Conservation (phyloP, 805 yeast genomes). For the Saccharomycopsis oosterbeekiorum region DNA sequence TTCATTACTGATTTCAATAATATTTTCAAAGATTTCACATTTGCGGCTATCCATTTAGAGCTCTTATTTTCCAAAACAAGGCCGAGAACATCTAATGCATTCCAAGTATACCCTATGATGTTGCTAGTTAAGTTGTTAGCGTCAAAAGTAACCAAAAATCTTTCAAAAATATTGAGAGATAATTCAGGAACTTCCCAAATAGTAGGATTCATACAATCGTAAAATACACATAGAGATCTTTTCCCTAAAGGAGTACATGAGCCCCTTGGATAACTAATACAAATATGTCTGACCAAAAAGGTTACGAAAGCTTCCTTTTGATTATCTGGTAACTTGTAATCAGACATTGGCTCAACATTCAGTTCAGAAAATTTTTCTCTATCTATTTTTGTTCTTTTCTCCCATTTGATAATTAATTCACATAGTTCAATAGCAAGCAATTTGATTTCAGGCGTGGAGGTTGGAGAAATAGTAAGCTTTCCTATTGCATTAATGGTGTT, state of each 20-base stretch:
- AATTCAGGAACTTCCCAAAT: conserved; percentile 89
- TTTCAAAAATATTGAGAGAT: conserved; percentile 77
- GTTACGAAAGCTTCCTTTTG: conserved; percentile 88
- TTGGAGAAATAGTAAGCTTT: conserved; percentile 67
- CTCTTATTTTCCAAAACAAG: conserved; percentile 74
- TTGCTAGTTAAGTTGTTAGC: conserved; percentile 60
- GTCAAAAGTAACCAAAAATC: conserved; percentile 52
- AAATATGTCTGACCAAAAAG: conserved; percentile 76
- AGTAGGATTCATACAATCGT: conserved; percentile 57
- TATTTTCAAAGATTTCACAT: conserved; percentile 57
- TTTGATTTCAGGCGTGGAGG: conserved; percentile 74
- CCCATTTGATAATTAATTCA: conserved; percentile 82
- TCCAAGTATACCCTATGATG: conserved; percentile 65
- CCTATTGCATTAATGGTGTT: conserved; percentile 90
- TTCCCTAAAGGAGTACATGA: conserved; percentile 77
- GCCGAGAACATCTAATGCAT: conserved; percentile 82
- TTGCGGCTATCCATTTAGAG: conserved; percentile 68
- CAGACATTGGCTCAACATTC: conserved; percentile 26
- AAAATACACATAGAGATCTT: conserved; percentile 69
- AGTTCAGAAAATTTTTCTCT: conserved; percentile 21
- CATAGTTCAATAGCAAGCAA: conserved; percentile 82
- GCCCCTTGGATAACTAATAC: conserved; percentile 76
- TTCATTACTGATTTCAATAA: conserved; percentile 73
- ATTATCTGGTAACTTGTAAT: conserved; percentile 57
- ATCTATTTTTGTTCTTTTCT: conserved; percentile 37